phyloP scores from a whole-genome alignment of 345 rosid genomes.

The Syzygium grande region DNA sequence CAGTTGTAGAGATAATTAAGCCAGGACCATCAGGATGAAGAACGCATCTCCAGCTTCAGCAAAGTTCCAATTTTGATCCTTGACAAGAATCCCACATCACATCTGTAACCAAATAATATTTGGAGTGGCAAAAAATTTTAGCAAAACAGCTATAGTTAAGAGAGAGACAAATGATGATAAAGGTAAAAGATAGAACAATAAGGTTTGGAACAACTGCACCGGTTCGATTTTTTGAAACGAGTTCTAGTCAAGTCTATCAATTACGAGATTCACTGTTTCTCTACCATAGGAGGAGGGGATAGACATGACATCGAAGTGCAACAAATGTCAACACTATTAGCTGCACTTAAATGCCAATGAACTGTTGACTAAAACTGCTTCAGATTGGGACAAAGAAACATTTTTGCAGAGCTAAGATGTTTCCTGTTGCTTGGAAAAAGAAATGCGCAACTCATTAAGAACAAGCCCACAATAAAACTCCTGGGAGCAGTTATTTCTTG shows the following conservation, averaged over 20 bases:
- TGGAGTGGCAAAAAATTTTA: neutral
- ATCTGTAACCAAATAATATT: neutral
- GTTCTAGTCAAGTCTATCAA: neutral
- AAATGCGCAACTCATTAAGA: neutral
- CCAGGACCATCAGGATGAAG: neutral
- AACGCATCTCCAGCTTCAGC: neutral
- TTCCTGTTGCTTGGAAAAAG: neutral
- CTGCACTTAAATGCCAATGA: neutral
- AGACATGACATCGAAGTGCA: neutral
- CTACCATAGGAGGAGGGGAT: neutral
- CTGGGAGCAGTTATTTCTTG: neutral
- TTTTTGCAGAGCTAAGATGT: neutral
- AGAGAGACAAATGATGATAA: neutral
- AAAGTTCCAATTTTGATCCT: neutral
- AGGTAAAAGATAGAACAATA: neutral
- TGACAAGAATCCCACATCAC: neutral
- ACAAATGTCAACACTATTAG: neutral
- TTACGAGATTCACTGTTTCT: neutral
- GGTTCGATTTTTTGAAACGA: neutral
- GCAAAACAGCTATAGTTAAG: neutral
- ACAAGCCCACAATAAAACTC: neutral
- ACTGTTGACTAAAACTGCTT: neutral
- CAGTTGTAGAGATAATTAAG: neutral
- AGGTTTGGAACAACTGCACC: neutral
- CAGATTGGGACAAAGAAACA: neutral